phyloP scores from a whole-genome alignment of 2,329 filamentous ascomycete species.

The Ceratocystis ficicola region DNA sequence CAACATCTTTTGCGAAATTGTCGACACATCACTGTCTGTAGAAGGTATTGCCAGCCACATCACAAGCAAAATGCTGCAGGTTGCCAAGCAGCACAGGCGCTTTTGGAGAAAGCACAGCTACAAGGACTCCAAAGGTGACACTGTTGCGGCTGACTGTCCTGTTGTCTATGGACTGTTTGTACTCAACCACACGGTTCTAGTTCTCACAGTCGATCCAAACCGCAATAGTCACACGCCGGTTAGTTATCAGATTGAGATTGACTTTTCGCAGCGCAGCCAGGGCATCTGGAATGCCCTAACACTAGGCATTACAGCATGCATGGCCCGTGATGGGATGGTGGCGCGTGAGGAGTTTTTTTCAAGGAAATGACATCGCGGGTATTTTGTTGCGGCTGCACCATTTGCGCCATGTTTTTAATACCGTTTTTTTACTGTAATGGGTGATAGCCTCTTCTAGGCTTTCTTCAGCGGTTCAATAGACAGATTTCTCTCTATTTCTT shows the following conservation, averaged over 20 bases:
- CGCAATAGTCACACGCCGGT: slow-evolving; percentile 30
- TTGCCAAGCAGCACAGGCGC: slow-evolving; percentile 31
- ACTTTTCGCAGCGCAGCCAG: slow-evolving; percentile 32
- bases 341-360: slow-evolving; percentile 11
- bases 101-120: slow-evolving; percentile 27
- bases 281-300: slow-evolving; percentile 37
- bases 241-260: slow-evolving; percentile 34
- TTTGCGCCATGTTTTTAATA: background rate
- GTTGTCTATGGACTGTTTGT: slow-evolving; percentile 37
- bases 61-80: slow-evolving; percentile 29
- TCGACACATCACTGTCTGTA: slow-evolving; percentile 28
- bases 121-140: background rate
- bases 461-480: too few relatives aligned
- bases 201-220: slow-evolving; percentile 33
- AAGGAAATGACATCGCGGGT: background rate
- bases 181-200: slow-evolving; percentile 31
- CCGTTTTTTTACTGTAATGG: too few relatives aligned
- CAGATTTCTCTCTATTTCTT: too few relatives aligned
- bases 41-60: slow-evolving; percentile 29
- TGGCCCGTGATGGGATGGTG: slow-evolving; percentile 20
- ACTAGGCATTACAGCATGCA: slow-evolving; percentile 28
- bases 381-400: background rate
- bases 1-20: slow-evolving; percentile 32
- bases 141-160: slow-evolving; percentile 26
- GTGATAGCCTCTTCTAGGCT: too few relatives aligned